phyloP scores from a whole-genome alignment of 2,329 filamentous ascomycete species.

The Trichoderma polysporum region DNA sequence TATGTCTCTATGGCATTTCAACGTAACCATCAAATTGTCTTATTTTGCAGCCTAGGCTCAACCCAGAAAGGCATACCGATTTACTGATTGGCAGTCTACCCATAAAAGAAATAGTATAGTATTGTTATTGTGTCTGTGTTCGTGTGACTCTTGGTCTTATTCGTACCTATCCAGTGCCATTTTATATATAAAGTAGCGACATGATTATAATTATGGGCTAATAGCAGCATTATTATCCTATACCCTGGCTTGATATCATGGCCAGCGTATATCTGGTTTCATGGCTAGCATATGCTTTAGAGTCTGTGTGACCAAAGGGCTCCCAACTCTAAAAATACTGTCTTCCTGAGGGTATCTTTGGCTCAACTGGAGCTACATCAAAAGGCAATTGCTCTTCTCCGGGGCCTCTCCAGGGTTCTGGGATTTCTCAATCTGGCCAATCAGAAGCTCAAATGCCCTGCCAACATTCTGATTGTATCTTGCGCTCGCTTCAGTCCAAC shows the following conservation, averaged over 20 bases:
- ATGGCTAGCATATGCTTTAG: neutral
- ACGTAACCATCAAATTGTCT: neutral
- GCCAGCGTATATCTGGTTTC: neutral
- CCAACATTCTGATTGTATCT: slow-evolving; percentile 91
- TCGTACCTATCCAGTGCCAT: slow-evolving; percentile 7
- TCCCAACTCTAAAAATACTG: slow-evolving; percentile 1
- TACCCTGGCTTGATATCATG: neutral
- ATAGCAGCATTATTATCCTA: slow-evolving; percentile 10
- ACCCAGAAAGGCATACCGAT: neutral
- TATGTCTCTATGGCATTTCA: neutral
- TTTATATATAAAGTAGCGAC: neutral
- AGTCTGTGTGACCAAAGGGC: neutral
- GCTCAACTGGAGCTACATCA: slow-evolving; percentile 65
- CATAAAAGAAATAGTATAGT: neutral
- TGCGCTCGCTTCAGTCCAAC: slow-evolving; percentile 92
- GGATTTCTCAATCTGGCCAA: slow-evolving; percentile 90
- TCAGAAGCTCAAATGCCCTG: slow-evolving; percentile 90
- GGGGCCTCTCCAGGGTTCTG: slow-evolving; percentile 86
- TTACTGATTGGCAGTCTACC: neutral
- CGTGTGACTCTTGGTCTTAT: neutral
- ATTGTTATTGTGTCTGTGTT: neutral
- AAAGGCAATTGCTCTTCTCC: slow-evolving; percentile 72
- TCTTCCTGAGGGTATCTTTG: neutral
- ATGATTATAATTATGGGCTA: neutral
- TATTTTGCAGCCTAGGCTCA: neutral